A percentile compares a stretch with the other conserved stretches of the same genome.
phyloP scores from a whole-genome alignment of 225 moss, liverwort and hornwort species.

The Physcomitrellopsis africana region DNA sequence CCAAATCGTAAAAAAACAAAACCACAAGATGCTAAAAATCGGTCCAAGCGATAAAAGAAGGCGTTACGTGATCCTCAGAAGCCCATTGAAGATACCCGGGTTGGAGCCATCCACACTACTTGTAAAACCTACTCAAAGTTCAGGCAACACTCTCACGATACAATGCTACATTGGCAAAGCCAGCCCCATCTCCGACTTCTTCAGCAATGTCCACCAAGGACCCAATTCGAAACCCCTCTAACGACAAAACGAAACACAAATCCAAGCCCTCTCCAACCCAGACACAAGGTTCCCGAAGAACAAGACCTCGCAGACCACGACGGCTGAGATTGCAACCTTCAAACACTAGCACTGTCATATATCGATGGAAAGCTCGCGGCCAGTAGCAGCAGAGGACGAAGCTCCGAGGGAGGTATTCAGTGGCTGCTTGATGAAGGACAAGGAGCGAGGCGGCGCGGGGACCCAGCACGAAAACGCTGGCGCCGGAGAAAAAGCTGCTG shows the following conservation, averaged over 20 bases:
- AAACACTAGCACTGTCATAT: not conserved
- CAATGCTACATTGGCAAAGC: not conserved
- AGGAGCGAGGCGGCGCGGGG: not conserved
- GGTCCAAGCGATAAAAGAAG: not conserved
- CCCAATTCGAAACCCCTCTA: not conserved
- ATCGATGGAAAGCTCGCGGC: not conserved
- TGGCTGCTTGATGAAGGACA: not conserved
- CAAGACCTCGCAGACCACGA: not conserved
- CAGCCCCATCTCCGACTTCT: not conserved
- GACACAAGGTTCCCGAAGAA: no score
- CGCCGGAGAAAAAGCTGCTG: not conserved
- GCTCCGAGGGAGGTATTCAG: not conserved
- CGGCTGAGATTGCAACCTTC: not conserved
- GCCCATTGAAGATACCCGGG: not conserved
- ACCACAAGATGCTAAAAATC: not conserved
- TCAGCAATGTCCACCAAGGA: not conserved
- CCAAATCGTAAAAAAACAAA: not conserved
- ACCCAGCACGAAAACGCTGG: not conserved
- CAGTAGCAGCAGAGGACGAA: not conserved
- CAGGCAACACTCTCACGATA: conserved; percentile 1
- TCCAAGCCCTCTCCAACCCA: not conserved
- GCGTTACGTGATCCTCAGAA: not conserved
- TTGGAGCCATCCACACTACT: not conserved
- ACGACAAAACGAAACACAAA: not conserved
- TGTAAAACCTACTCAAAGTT: not conserved